Base-by-base conservation (phyloP, 2,329 filamentous ascomycete genomes). In the Microcyclosporella mali region DNA sequence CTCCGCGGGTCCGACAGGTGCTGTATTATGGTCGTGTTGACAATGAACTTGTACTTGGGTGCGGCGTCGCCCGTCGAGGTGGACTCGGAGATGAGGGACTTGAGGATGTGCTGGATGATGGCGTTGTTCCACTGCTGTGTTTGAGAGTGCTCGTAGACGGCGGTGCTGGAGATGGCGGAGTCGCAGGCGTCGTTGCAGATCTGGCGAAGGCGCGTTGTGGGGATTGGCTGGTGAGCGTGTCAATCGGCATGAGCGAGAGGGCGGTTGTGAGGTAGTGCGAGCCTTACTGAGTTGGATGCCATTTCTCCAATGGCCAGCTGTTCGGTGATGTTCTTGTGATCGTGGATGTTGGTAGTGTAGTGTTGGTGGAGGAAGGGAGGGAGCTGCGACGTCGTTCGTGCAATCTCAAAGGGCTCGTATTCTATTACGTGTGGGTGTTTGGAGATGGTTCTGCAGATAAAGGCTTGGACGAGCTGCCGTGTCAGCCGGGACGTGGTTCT, bases 11-110 rank as follows among this genome's bases (percentile, higher is more conserved):
- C 78, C 15, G 84, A 79, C 27, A 90, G 74, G 71, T 97, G 90
- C 73, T 98, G 90, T 56, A 97, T 94, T 63, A 97, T 95, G 54
- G 90, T 97, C 73, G 87, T 94, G 76, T 95, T 97, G 70, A 94
- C 88, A 56, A 88, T 87, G 70, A 90, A 97, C 70, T 97, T 97
- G 79, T 82, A 95, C 40, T 58, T 54, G 4, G 85, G 83, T 18
- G 78, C 71, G 19, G 73, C 68, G 47, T 73, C 70, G 31, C 33
- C 35, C 8, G 40, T 37, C 14, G 40, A 29, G 16, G 43, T 33
- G 21, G 46, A 48, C 41, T 89, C 85, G 54, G 82, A 81, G 66
- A 90, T 87, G 53, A 90, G 75, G 40, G 81, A 75, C 61, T 84
- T 81, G 52, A 92, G 81, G 64, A 90, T 85, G 43, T 75, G 78